phyloP scores from a whole-genome alignment of 352 stramenopile species.

The Globisporangium iwayamae region DNA sequence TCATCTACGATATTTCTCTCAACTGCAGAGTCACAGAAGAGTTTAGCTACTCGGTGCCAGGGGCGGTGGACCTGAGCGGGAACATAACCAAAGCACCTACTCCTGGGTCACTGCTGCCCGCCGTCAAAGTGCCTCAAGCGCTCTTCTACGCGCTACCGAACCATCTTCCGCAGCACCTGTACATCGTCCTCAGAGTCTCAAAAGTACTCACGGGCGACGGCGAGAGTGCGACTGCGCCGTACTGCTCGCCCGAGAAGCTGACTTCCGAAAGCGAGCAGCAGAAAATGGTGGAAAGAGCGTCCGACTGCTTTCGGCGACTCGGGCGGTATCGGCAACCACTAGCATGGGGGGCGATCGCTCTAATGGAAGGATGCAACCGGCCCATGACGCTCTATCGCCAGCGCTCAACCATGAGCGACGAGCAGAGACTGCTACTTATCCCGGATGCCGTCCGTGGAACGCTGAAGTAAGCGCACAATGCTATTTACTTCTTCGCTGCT shows the following conservation, averaged over 20 bases:
- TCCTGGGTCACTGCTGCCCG: not conserved
- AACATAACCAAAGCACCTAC: slow-evolving; percentile 3
- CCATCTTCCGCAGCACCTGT: slow-evolving; percentile 43
- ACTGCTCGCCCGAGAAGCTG: slow-evolving; percentile 63
- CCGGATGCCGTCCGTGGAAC: slow-evolving; percentile 43
- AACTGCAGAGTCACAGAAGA: slow-evolving; percentile 61
- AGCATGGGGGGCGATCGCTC: slow-evolving; percentile 50
- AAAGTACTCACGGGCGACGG: slow-evolving; percentile 58
- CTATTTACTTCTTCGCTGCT: not conserved
- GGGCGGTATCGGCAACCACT: slow-evolving; percentile 54
- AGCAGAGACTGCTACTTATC: slow-evolving; percentile 53
- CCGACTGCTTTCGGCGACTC: slow-evolving; percentile 39
- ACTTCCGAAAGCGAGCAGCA: slow-evolving; percentile 40
- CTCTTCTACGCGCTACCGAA: slow-evolving; percentile 59
- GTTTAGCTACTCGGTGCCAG: slow-evolving; percentile 49
- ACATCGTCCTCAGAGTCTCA: slow-evolving; percentile 63
- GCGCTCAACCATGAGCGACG: slow-evolving; percentile 49
- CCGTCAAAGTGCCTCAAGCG: slow-evolving; percentile 17
- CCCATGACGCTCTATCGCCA: slow-evolving; percentile 66
- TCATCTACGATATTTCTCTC: slow-evolving; percentile 59
- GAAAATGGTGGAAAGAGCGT: slow-evolving; percentile 51
- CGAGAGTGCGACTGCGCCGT: slow-evolving; percentile 47
- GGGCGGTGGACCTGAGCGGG: slow-evolving; percentile 10
- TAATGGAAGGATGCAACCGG: slow-evolving; percentile 40
- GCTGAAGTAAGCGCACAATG: slow-evolving; percentile 33